Evolutionary conservation across 331 rosid species (phyloP), one percentile per base, ranked within the genome.

Genomic region (Quercus phellos): DNA sequence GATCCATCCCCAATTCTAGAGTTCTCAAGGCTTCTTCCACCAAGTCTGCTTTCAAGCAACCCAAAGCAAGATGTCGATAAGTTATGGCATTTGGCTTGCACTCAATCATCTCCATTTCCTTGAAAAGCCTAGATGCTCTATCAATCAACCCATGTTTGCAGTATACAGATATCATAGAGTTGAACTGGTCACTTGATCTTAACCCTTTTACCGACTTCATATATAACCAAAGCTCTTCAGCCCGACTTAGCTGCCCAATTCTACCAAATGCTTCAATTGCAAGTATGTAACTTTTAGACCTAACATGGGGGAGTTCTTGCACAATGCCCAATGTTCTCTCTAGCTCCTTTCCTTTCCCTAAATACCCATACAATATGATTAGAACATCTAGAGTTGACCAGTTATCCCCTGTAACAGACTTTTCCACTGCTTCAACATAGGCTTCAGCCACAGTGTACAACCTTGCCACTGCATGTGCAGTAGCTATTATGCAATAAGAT

Each of bases 191-290:
- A 2, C 87, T 76, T 63, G 96, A 77, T 73, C 83, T 90, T 83
- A 91, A 80, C 55, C 89, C 93, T 80, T 87, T 89, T 30, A 42
- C 34, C 1, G 86, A 85, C 80, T 89, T 79, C 97, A 91, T 92
- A 83, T 92, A 96, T 38, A 78, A 77, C 98, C 99, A 92, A 66
- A 94, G 85, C 79, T 92, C 94, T 89, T 92, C 93, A 2, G 90
- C 99, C 55, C 82, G 90, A 76, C 64, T 82, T 53, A 90, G 76
- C 81, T 42, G 84, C 68, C 98, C 92, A 68, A 81, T 78, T 81
- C 92, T 87, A 78, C 97, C 96, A 85, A 92, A 92, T 69, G 99
- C 94, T 87, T 91, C 97, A 79, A 92, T 87, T 78, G 90, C 96
- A 84, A 91, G 56, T 74, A 92, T 51, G 59, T 85, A 91, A 81